These are phyloP conservation scores for Colletotrichum trifolii DNA, from an alignment of 2,329 filamentous ascomycete genomes.

Conservation along the genomic window DNA sequence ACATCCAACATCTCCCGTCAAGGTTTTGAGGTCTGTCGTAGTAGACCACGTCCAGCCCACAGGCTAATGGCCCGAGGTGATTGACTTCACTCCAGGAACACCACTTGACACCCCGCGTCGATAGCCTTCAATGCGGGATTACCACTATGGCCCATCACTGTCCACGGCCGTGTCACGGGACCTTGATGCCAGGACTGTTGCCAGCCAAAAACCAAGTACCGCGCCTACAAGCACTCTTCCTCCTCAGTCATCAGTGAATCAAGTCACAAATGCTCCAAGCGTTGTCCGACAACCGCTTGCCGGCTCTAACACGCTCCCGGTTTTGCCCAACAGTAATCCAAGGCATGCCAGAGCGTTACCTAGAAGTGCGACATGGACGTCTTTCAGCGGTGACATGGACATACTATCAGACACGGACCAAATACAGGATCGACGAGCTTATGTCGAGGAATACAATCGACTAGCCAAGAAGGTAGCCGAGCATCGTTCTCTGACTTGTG, in stretches of 20 bases:
- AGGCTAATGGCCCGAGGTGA: too few species aligned
- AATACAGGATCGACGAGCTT: constrained; percentile 58
- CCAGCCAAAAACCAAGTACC: constrained; percentile 28
- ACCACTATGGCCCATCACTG: constrained; percentile 41
- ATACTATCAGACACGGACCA: constrained; percentile 61
- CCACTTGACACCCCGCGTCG: not conserved
- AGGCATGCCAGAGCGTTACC: constrained; percentile 41
- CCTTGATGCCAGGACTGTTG: constrained; percentile 25
- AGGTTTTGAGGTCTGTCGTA: too few species aligned
- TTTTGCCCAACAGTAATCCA: constrained; percentile 32
- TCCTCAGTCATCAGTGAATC: constrained; percentile 10
- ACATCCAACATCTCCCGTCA: too few species aligned
- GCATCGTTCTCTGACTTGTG: not conserved
- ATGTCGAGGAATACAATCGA: constrained; percentile 69
- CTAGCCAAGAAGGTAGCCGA: constrained; percentile 65
- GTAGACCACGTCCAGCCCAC: too few species aligned
- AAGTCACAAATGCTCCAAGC: constrained; percentile 2
- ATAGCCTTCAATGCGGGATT: constrained; percentile 45
- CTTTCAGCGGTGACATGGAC: constrained; percentile 62
- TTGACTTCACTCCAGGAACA: too few species aligned
- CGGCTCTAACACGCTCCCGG: constrained; percentile 37
- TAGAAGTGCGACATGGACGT: constrained; percentile 68
- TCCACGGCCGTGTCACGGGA: constrained; percentile 41
- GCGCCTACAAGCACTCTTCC: constrained; percentile 30
- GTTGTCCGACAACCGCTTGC: not conserved